Conservation (phyloP, 2,329 filamentous ascomycete species). For the Eutypella sp. region DNA sequence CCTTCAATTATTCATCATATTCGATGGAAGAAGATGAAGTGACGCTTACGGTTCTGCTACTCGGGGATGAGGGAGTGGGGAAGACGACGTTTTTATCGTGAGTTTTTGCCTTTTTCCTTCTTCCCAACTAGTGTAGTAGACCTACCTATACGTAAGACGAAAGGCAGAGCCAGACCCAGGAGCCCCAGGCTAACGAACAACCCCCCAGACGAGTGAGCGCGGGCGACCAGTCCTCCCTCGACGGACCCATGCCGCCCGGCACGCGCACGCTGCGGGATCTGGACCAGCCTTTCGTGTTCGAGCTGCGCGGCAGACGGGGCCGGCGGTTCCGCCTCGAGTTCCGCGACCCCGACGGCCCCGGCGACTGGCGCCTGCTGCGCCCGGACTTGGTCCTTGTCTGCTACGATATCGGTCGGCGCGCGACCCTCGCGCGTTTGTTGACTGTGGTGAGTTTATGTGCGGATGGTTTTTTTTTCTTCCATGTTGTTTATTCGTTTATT, state of each 20-base stretch:
- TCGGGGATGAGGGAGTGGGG: slow-evolving; percentile 56
- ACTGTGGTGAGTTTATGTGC: slow-evolving; percentile 39
- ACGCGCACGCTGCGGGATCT: slow-evolving; percentile 50
- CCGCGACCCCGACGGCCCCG: slow-evolving; percentile 53
- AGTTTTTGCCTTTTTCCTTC: slow-evolving; percentile 18
- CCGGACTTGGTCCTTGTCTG: slow-evolving; percentile 57
- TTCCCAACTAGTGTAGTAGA: slow-evolving; percentile 3
- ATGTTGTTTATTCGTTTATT: too few species aligned
- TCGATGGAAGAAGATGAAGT: slow-evolving; percentile 40
- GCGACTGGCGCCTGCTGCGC: slow-evolving; percentile 53
- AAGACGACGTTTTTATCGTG: slow-evolving; percentile 60
- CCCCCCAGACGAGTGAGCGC: slow-evolving; percentile 46
- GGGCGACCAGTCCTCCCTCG: slow-evolving; percentile 33
- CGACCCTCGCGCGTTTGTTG: slow-evolving; percentile 55
- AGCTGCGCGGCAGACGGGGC: slow-evolving; percentile 43
- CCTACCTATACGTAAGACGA: too few species aligned
- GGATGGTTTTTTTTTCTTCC: slow-evolving; percentile 1
- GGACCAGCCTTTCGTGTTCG: slow-evolving; percentile 57
- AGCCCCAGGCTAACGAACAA: slow-evolving; percentile 3
- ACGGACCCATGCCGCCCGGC: slow-evolving; percentile 28
- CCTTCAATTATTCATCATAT: too few species aligned
- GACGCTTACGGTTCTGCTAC: slow-evolving; percentile 48
- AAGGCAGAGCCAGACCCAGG: too few species aligned
- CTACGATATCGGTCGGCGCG: slow-evolving; percentile 56
- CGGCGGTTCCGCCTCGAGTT: slow-evolving; percentile 51